phyloP scores from a whole-genome alignment of 805 yeast genomes.

The Zygosaccharomyces gambellarensis region DNA sequence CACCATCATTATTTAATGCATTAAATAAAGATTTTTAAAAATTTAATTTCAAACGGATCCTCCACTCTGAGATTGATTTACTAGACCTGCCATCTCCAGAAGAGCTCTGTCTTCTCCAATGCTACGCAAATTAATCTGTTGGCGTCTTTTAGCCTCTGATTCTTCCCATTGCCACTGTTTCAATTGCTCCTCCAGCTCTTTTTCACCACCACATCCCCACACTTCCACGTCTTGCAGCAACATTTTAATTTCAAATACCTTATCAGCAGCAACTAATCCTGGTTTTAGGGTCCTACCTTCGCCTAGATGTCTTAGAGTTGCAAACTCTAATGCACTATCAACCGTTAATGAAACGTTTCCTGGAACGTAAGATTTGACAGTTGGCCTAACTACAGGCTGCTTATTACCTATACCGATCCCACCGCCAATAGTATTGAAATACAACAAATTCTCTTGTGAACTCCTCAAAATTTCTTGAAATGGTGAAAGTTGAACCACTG shows the following conservation, averaged over 20 bases:
- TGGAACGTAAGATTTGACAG: conserved; percentile 46
- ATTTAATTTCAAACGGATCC: conserved; percentile 39
- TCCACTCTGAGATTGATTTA: conserved; percentile 47
- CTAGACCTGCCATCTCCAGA: conserved; percentile 73
- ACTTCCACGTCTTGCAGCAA: conserved; percentile 74
- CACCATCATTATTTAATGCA: neutral
- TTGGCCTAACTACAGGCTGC: conserved; percentile 55
- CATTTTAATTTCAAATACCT: conserved; percentile 61
- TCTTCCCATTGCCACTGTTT: conserved; percentile 90
- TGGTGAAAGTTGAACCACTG: conserved; percentile 67
- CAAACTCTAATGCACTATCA: conserved; percentile 76
- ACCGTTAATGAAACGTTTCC: conserved; percentile 79
- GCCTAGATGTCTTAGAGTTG: conserved; percentile 66
- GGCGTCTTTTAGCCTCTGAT: conserved; percentile 74
- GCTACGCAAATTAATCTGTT: conserved; percentile 57
- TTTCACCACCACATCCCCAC: conserved; percentile 84
- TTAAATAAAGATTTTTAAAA: neutral
- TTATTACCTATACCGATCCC: conserved; percentile 79
- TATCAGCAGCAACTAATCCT: conserved; percentile 23
- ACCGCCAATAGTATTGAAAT: conserved; percentile 68
- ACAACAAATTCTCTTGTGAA: conserved; percentile 40
- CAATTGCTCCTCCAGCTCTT: conserved; percentile 71
- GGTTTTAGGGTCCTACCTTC: conserved; percentile 47
- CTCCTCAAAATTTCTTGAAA: conserved; percentile 50
- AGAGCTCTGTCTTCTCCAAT: conserved; percentile 81